Conservation (phyloP, 2,329 filamentous ascomycete genomes). For the Bisporella sp. region DNA sequence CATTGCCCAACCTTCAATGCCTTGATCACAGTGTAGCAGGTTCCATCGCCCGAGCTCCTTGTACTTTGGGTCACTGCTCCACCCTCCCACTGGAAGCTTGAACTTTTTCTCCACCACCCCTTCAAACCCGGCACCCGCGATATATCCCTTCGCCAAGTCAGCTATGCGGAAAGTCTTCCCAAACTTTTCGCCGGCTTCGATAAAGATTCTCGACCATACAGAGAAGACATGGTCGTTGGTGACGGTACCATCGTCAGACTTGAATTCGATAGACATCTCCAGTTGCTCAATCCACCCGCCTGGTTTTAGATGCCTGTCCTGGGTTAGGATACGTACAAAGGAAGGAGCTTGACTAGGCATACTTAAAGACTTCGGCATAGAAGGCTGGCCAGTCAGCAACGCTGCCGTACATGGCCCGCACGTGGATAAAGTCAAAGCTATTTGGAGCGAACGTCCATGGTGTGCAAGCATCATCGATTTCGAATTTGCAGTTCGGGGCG, state of each 20-base stretch:
- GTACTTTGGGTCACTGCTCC: constrained; percentile 25
- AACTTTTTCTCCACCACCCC: constrained; percentile 23
- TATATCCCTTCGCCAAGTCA: constrained; percentile 15
- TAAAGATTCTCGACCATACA: background rate
- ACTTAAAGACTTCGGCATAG: constrained; percentile 42
- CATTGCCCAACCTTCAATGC: constrained; percentile 19
- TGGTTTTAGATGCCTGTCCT: constrained; percentile 29
- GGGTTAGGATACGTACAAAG: background rate
- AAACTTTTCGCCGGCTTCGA: constrained; percentile 31
- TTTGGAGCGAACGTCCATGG: constrained; percentile 35
- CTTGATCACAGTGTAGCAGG: constrained; percentile 16
- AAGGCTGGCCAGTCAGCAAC: constrained; percentile 49
- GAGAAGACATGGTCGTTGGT: constrained; percentile 20
- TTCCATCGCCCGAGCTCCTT: constrained; percentile 23
- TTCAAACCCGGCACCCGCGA: constrained; percentile 24
- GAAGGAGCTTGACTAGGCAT: too few relatives aligned
- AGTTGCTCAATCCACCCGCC: constrained; percentile 31
- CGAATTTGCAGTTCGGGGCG: constrained; percentile 55
- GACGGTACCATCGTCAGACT: constrained; percentile 41
- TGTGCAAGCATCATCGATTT: constrained; percentile 53
- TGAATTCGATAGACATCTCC: constrained; percentile 19
- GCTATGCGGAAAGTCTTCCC: constrained; percentile 30
- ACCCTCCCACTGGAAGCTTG: constrained; percentile 27
- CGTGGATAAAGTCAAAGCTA: constrained; percentile 54
- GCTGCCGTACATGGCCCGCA: constrained; percentile 48